Percentiles rank a stretch among this genome's conserved stretches.
These are phyloP conservation scores for Aegilops tauschii DNA, from an alignment of 176 grass and related monocot species.

Conservation along the genomic window DNA sequence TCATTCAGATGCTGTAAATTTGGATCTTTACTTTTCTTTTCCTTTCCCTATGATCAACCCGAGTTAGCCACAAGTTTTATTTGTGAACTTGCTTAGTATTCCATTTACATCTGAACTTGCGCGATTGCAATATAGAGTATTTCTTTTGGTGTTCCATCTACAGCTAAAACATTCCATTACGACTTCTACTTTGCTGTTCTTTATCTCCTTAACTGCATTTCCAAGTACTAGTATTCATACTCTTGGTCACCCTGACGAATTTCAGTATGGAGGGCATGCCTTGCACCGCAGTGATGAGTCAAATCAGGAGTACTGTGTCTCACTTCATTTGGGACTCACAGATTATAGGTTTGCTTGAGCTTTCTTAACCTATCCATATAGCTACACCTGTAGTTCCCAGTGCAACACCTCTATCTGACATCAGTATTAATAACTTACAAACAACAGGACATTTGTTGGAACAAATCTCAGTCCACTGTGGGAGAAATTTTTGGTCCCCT, in stretches of 20 bases:
- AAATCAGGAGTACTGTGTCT: slow-evolving; percentile 37
- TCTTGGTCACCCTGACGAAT: slow-evolving; percentile 21
- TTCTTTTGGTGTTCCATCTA: background rate
- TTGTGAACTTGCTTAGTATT: background rate
- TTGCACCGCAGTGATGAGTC: slow-evolving; percentile 42
- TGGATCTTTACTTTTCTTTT: background rate
- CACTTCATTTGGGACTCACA: slow-evolving; percentile 87
- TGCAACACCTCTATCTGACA: background rate
- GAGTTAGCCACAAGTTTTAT: background rate
- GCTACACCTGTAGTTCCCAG: background rate
- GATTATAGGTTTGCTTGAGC: slow-evolving; percentile 70
- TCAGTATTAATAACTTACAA: slow-evolving; percentile 15
- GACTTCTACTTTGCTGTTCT: slow-evolving; percentile 9
- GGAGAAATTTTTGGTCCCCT: slow-evolving; percentile 75
- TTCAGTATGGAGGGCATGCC: slow-evolving; percentile 74
- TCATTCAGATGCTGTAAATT: background rate
- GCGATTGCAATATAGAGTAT: background rate
- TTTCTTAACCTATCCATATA: slow-evolving; percentile 6
- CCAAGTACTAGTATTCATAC: background rate
- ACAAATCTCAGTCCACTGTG: slow-evolving; percentile 90
- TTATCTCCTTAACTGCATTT: background rate
- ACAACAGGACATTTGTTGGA: slow-evolving; percentile 87
- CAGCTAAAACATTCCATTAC: background rate
- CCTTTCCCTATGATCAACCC: background rate
- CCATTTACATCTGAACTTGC: background rate